These are phyloP conservation scores for Gentiana straminea DNA, from an alignment of 257 asterid genomes.

Conservation along the genomic window DNA sequence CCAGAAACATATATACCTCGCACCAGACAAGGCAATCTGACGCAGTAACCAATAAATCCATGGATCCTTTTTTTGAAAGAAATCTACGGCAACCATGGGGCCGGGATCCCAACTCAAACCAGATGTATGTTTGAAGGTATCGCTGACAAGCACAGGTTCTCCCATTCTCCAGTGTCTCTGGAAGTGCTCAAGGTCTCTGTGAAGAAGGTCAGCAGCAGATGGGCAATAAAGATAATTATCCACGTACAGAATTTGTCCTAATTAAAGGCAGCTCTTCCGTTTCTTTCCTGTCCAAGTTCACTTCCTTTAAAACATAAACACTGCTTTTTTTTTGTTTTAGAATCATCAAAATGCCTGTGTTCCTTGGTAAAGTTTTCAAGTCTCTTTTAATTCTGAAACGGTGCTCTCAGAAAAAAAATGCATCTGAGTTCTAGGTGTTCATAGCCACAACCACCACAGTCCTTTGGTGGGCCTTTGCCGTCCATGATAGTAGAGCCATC, in stretches of 20 bases:
- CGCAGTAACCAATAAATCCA: slow-evolving; percentile 40
- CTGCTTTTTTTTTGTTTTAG: slow-evolving; percentile 12
- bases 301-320: slow-evolving; percentile 24
- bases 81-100: slow-evolving; percentile 51
- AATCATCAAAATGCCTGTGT: slow-evolving; percentile 7
- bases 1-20: too few relatives aligned
- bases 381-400: slow-evolving; percentile 25
- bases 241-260: slow-evolving; percentile 16
- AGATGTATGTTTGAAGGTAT: slow-evolving; percentile 30
- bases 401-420: slow-evolving; percentile 24
- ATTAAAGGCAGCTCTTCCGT: slow-evolving; percentile 35
- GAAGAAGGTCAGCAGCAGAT: slow-evolving; percentile 28
- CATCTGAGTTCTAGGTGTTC: slow-evolving; percentile 31
- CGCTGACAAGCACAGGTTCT: slow-evolving; percentile 45
- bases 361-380: slow-evolving; percentile 17
- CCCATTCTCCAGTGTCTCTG: slow-evolving; percentile 54
- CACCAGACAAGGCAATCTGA: slow-evolving; percentile 62
- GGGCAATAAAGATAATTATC: slow-evolving; percentile 52
- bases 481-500: slow-evolving; percentile 31
- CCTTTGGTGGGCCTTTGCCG: slow-evolving; percentile 28
- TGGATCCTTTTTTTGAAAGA: slow-evolving; percentile 15
- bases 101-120: slow-evolving; percentile 74
- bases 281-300: slow-evolving; percentile 4
- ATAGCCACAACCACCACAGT: slow-evolving; percentile 46
- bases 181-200: slow-evolving; percentile 41